Base-by-base conservation (phyloP, 208 protist genomes). In the Strigomonas culicis region DNA sequence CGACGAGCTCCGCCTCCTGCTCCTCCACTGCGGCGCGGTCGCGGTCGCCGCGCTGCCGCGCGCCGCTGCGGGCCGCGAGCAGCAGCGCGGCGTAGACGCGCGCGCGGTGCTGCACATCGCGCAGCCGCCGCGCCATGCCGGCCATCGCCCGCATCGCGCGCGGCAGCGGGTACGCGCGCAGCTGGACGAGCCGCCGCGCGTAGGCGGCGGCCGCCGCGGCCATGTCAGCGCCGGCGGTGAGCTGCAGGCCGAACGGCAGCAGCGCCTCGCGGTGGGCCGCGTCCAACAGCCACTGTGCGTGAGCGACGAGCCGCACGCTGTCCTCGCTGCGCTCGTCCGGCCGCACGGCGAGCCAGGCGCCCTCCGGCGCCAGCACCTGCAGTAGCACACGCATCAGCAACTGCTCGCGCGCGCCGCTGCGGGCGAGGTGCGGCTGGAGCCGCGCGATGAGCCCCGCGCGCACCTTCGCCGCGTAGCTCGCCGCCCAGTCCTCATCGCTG, bases 381-480 rank as follows among this genome's bases (percentile, higher is more conserved):
- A 93, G 58, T 43, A 93, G 77, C 10, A 90, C 66, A 60, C 87
- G 87, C 75, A 93, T 84, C 68, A 91, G 83, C 59, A 93, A 57
- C 64, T 88, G 77, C 50, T 89, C 86, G 36, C 79, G 80, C 6
- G 88, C 52, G 27, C 46, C 13, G 46, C 28, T 27, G 36, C 19
- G 17, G 66, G 53, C 15, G 49, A 76, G 86, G 28, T 46, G 60
- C 17, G 56, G 50, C 70, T 79, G 59, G 53, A 93, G 74, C 4
- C 77, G 77, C 0, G 58, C 24, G 13, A 74, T 66, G 25, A 91
- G 59, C 41, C 77, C 72, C 22, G 65, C 34, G 25, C 83, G 68
- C 62, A 91, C 64, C 64, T 70, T 59, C 53, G 39, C 49, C 0
- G 75, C 65, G 24, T 80, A 88, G 36, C 50, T 36, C 50, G 66